Evolutionary conservation across 2,329 filamentous ascomycete genomes (phyloP), one percentile per base, ranked within the genome.

Genomic region (Colletotrichum zoysiae): DNA sequence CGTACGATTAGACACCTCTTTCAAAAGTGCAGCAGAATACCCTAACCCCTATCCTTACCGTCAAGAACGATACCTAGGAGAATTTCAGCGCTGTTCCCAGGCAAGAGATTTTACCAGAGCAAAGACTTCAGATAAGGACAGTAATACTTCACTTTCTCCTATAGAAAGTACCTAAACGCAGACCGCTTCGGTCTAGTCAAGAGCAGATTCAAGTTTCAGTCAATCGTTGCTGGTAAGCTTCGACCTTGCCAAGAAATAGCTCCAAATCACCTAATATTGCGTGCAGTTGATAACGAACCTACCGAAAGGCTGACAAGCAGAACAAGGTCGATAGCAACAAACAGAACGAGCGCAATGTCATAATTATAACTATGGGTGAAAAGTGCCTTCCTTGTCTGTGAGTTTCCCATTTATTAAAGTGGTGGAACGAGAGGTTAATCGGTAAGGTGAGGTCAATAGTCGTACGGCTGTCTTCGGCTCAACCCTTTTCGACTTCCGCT

Each of bases 181-280:
- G n/a, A 56, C 3, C 53, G 58, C 14, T 55, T 59, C 8, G 23
- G 59, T 9, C 76, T 75, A 70, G 51, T 67, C 11, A 3, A 73
- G 5, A 75, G 67, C 4, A 74, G 64, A 6, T 76, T 79, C 42
- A 76, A 75, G 33, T 81, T 81, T 46, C 67, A 77, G n/a, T 35
- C 76, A 0, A 73, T 81, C 9, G 75, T 75, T 20, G 79, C 75
- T 16, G 65, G 79, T 80, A 75, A 50, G 71, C 12, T 20, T 16
- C 5, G 6, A 1, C 51, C 14, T 26, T 23, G 9, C 26, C 5
- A 30, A 26, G 5, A 2, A n/a, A n/a, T 16, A 7, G 30, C 11
- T 18, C 5, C 51, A 30, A 9, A 11, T 12, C 16, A n/a, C 18
- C 61, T 62, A 2, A 65, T 11, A n/a, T 12, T 8, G 8, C 12